Base-by-base conservation (phyloP, 305 asterid genomes). In the Solanum hybrid region DNA sequence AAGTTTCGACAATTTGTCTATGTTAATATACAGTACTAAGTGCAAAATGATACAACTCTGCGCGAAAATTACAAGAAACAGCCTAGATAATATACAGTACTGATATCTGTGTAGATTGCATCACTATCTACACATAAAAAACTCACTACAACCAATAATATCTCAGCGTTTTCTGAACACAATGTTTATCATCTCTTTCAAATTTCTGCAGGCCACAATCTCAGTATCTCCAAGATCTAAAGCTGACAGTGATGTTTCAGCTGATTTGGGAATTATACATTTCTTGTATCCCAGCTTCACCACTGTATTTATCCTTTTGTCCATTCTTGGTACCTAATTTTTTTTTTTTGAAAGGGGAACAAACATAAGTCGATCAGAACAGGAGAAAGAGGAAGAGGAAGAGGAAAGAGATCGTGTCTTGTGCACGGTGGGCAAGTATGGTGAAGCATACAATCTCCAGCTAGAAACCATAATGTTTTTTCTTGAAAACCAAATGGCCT, bases 161-260 rank as follows among this genome's bases (percentile, higher is more conserved):
- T 86, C 17, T 87, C 90, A 89, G 87, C 79, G 85, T 73, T 86
- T 79, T 65, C 85, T 87, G 88, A 97, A 97, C 78, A 97, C 98
- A 77, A 89, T 37, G 92, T 94, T 92, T 10, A 97, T 96, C 99
- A 97, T 96, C 93, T 95, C 98, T 92, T 96, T 97, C 93, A 97
- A 90, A 91, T 96, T 95, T 38, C 79, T 90, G 88, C 99, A 96
- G 36, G 98, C 96, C 90, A 96, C 89, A 78, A 97, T 93, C 95
- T 95, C 92, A 92, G 95, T 93, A 34, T 90, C 96, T 39, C 91
- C 93, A 24, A 90, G 91, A 76, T 91, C 93, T 26, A 88, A 75
- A 5, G 92, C 93, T 24, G 92, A 31, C 89, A 96, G 77, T 65
- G 89, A 91, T 89, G 93, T 91, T 92, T 92, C 96, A 0, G 95